phyloP scores from a whole-genome alignment of 2,329 filamentous ascomycete species.

The Chlorencoelia australis region DNA sequence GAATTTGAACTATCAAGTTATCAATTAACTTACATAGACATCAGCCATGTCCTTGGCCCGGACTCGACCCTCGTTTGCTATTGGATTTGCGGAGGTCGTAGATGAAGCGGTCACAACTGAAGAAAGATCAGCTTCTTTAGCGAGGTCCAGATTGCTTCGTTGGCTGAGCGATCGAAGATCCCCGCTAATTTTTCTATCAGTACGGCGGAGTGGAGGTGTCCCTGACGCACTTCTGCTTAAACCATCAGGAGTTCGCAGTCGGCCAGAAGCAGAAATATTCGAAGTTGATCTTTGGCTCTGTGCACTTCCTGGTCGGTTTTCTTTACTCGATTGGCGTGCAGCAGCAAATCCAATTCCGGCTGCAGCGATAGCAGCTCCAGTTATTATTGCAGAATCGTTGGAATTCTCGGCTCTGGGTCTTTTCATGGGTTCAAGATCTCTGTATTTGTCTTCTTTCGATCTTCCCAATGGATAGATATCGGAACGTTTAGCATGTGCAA shows the following conservation, averaged over 20 bases:
- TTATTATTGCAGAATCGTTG: slow-evolving; percentile 14
- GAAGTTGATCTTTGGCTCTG: slow-evolving; percentile 21
- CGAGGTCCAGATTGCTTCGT: slow-evolving; percentile 34
- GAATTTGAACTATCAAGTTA: slow-evolving; percentile 10
- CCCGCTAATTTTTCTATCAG: slow-evolving; percentile 58
- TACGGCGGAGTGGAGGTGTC: slow-evolving; percentile 63
- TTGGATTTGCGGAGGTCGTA: slow-evolving; percentile 49
- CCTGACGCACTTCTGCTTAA: slow-evolving; percentile 19
- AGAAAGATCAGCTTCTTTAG: slow-evolving; percentile 36
- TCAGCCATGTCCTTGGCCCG: slow-evolving; percentile 81
- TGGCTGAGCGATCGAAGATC: slow-evolving; percentile 63
- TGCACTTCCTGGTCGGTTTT: slow-evolving; percentile 22
- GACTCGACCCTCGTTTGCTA: slow-evolving; percentile 80
- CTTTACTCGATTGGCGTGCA: slow-evolving; percentile 22
- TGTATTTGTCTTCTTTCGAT: slow-evolving; percentile 20
- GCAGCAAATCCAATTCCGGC: slow-evolving; percentile 23
- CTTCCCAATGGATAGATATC: slow-evolving; percentile 5
- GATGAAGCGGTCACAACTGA: slow-evolving; percentile 29
- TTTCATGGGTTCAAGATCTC: slow-evolving; percentile 17
- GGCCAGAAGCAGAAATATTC: slow-evolving; percentile 21
- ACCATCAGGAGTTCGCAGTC: slow-evolving; percentile 24
- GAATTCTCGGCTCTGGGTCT: slow-evolving; percentile 21
- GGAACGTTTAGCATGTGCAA: not conserved
- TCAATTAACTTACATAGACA: slow-evolving; percentile 68
- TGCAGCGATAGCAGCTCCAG: slow-evolving; percentile 19